A percentile compares a stretch with the other conserved stretches of the same genome.
Evolutionary conservation across 352 stramenopile species (phyloP).

Genomic region (Pythium monospermum): DNA sequence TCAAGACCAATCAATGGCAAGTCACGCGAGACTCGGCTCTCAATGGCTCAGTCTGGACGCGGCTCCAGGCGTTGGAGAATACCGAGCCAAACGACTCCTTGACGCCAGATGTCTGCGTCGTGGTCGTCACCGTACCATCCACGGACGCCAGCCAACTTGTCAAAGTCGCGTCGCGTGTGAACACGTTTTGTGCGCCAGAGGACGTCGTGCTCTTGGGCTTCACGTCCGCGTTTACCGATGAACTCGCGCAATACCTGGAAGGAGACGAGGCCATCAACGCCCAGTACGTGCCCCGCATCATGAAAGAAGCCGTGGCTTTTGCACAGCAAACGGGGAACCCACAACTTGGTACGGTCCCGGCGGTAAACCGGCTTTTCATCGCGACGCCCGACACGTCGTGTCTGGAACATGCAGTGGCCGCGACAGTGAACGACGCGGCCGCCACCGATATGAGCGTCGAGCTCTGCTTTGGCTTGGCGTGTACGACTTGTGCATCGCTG

Average conservation of each 20-base stretch:
- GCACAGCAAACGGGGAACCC: background rate
- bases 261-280: constrained; percentile 14
- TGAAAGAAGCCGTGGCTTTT: constrained; percentile 9
- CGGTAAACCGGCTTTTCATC: constrained; percentile 17
- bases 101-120: constrained; percentile 6
- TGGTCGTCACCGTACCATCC: background rate
- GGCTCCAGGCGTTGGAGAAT: constrained; percentile 1
- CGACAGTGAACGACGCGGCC: background rate
- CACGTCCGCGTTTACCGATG: constrained; percentile 4
- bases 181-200: constrained; percentile 12
- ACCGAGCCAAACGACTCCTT: too few species aligned
- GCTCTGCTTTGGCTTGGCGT: constrained; percentile 5
- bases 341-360: background rate
- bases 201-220: constrained; percentile 18
- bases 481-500: background rate
- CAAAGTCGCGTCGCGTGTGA: background rate
- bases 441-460: background rate
- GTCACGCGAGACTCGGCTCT: constrained; percentile 1
- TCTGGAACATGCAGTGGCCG: background rate
- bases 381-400: background rate
- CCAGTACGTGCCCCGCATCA: constrained; percentile 6
- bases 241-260: constrained; percentile 11
- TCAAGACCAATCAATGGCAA: constrained; percentile 12
- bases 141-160: constrained; percentile 6
- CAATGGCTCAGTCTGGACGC: constrained; percentile 11